These are phyloP conservation scores for Phytopythium oedochilum DNA, from an alignment of 352 stramenopile species.

Conservation along the genomic window DNA sequence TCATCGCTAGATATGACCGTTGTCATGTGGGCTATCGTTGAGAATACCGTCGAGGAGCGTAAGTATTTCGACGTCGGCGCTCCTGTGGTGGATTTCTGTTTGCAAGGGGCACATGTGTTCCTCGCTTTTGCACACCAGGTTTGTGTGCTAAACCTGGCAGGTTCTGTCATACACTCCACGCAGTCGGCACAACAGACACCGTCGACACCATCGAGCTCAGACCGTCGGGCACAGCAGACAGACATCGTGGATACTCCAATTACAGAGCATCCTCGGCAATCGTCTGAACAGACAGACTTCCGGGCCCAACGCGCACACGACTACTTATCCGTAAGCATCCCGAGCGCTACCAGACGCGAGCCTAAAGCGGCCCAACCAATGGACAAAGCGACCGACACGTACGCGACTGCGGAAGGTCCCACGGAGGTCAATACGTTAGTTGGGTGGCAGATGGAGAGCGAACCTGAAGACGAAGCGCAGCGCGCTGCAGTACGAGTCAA, in stretches of 20 bases:
- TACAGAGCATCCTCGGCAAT: not conserved
- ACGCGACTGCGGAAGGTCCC: not conserved
- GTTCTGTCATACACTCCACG: not conserved
- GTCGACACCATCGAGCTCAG: not conserved
- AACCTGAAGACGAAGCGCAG: not conserved
- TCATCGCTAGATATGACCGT: conserved; percentile 64
- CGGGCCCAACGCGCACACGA: not conserved
- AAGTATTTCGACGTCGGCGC: conserved; percentile 60
- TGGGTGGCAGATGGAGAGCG: not conserved
- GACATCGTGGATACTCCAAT: not conserved
- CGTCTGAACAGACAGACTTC: not conserved
- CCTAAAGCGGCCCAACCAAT: not conserved
- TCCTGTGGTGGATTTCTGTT: conserved; percentile 38
- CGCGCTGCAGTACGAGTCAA: not conserved
- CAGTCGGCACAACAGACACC: not conserved
- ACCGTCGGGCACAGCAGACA: not conserved
- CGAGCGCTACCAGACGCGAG: not conserved
- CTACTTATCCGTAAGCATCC: conserved; percentile 1
- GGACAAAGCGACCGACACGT: not conserved
- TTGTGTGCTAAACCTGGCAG: conserved; percentile 15
- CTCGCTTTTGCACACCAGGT: conserved; percentile 35
- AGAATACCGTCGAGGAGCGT: conserved; percentile 30
- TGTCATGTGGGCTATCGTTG: conserved; percentile 42
- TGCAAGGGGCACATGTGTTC: conserved; percentile 21
- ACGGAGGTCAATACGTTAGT: not conserved